phyloP scores from a whole-genome alignment of 2,329 filamentous ascomycete species.

The Sclerotinia sclerotiorum region DNA sequence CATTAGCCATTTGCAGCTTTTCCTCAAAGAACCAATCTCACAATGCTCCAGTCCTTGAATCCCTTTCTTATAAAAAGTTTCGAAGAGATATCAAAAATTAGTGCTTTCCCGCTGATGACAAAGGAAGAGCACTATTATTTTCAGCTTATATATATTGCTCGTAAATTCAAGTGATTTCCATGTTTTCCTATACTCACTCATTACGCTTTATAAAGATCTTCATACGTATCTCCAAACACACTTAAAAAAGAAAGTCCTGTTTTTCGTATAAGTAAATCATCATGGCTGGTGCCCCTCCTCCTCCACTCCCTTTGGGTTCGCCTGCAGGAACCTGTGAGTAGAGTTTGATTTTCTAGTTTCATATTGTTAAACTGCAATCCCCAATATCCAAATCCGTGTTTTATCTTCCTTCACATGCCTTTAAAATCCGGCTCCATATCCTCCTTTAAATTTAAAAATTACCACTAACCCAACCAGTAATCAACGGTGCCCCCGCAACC shows the following conservation, averaged over 20 bases:
- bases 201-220: neutral
- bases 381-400: neutral
- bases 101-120: neutral
- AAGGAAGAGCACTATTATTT: neutral
- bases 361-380: neutral
- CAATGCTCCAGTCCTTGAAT: neutral
- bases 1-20: neutral
- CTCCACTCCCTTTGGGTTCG: neutral
- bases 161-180: neutral
- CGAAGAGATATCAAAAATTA: neutral
- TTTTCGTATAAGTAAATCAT: neutral
- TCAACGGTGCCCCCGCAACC: neutral
- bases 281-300: constrained; percentile 1
- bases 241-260: neutral
- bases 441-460: neutral
- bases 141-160: neutral
- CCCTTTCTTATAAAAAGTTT: neutral
- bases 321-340: neutral
- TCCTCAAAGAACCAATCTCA: neutral
- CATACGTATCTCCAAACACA: neutral
- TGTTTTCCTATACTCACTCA: no score
- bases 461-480: neutral
- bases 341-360: neutral
- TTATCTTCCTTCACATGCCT: neutral
- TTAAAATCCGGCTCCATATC: neutral